Evolutionary conservation across 2,329 filamentous ascomycete genomes (phyloP).

Genomic region (Ramichloridium luteum): DNA sequence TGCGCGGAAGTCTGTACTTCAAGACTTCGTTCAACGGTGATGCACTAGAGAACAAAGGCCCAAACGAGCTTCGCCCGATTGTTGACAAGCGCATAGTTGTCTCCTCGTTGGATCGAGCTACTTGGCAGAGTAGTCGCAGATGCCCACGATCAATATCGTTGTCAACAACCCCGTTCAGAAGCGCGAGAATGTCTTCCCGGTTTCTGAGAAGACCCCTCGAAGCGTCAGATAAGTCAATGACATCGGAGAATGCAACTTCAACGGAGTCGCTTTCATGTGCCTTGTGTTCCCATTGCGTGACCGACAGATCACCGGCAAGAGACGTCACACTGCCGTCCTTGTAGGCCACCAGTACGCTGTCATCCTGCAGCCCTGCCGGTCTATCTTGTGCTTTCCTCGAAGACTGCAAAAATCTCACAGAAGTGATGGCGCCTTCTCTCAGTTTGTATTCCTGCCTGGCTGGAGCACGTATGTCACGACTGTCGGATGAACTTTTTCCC

Average conservation of each 20-base stretch:
- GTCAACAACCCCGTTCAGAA: conserved; percentile 20
- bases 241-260: conserved; percentile 16
- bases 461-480: conserved; percentile 20
- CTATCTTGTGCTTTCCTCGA: conserved; percentile 1
- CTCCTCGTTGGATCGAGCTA: conserved; percentile 2
- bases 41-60: neutral
- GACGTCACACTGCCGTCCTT: conserved; percentile 20
- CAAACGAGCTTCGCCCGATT: neutral
- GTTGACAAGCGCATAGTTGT: conserved; percentile 4
- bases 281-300: conserved; percentile 17
- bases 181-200: conserved; percentile 32
- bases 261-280: conserved; percentile 8
- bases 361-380: conserved; percentile 2
- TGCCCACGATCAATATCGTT: neutral
- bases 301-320: conserved; percentile 18
- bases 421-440: conserved; percentile 18
- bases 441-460: conserved; percentile 21
- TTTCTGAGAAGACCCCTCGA: conserved; percentile 32
- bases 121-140: conserved; percentile 11
- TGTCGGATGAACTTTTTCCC: conserved; percentile 11
- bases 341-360: conserved; percentile 19
- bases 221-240: conserved; percentile 26
- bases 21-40: conserved; percentile 12
- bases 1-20: conserved; percentile 14
- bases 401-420: conserved; percentile 12